Evolutionary conservation across 495 filamentous ascomycete genomes (phyloP), one percentile per base, ranked within the genome.

Genomic region (Hyaloscypha hepaticicola): DNA sequence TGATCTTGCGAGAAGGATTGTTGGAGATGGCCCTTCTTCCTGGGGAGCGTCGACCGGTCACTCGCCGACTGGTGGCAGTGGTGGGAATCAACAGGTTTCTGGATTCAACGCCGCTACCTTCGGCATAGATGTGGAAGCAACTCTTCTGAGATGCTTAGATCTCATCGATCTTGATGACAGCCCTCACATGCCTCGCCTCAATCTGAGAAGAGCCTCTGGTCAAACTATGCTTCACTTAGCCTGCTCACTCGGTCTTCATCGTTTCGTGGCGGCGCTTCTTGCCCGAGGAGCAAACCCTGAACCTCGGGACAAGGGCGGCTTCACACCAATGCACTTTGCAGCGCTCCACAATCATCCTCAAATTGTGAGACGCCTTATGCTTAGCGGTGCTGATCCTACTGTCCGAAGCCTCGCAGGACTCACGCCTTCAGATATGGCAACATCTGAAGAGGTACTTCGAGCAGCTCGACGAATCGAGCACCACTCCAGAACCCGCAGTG

Each of bases 181-280:
- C 70, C 83, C 90, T 5, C 79, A 88, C 29, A 80, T 82, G 57
- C 82, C 89, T 25, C 82, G 79, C 28, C 85, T 90, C 64, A 88
- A 93, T 65, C 75, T 87, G 27, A 79, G 80, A 63, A 81, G 82
- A 60, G 70, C 81, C 4, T 88, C 84, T 8, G 91, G 91, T 1
- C 90, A 95, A 67, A 90, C 88, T 24, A 88, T 96, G 79, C 80
- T 96, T 66, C 92, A 96, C 74, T 79, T 93, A 59, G 91, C 90
- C 3, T 90, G 86, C 60, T 88, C 88, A 25, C 74, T 93, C 58
- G 91, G 92, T 19, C 81, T 92, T 63, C 83, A 85, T 53, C 85
- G 90, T 19, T 88, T 96, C 66, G 89, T 88, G 58, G 90, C 90
- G n/a, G 90, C 86, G 24, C 84, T 96, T 21, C 75, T 96, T 19